A percentile compares a stretch with the other conserved stretches of the same genome.
Evolutionary conservation across 2,329 filamentous ascomycete genomes (phyloP).

Genomic region (Eutypella sp.): DNA sequence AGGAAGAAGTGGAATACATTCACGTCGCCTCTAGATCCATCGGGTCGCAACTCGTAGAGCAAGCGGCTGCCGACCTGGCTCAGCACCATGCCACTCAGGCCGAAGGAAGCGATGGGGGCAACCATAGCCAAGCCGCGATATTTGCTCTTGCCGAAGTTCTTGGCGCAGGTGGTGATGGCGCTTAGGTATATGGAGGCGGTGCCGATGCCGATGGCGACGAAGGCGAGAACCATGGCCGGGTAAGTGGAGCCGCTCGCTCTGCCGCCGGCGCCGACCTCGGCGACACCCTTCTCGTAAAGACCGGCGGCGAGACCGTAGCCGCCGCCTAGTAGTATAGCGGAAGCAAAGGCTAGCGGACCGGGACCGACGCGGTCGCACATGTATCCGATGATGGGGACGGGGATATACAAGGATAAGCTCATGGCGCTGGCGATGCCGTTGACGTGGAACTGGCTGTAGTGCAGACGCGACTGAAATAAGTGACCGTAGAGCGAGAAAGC

Average conservation of each 20-base stretch:
- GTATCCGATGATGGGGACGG: slow-evolving; percentile 86
- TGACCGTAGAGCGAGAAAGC: slow-evolving; percentile 93
- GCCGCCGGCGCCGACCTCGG: slow-evolving; percentile 26
- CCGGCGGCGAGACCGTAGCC: slow-evolving; percentile 83
- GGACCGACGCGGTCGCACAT: slow-evolving; percentile 86
- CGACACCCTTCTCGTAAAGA: slow-evolving; percentile 54
- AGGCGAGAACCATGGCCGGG: slow-evolving; percentile 77
- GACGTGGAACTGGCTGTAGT: slow-evolving; percentile 87
- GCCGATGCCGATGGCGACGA: slow-evolving; percentile 74
- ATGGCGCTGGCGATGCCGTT: slow-evolving; percentile 83
- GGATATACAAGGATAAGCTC: slow-evolving; percentile 83
- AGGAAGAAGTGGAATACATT: slow-evolving; percentile 83
- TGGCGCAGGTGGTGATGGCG: slow-evolving; percentile 91
- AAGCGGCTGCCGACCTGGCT: slow-evolving; percentile 80
- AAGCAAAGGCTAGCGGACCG: slow-evolving; percentile 66
- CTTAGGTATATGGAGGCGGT: slow-evolving; percentile 87
- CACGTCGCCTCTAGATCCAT: slow-evolving; percentile 59
- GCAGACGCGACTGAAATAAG: slow-evolving; percentile 78
- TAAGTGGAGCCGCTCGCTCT: slow-evolving; percentile 61
- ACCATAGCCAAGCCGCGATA: slow-evolving; percentile 86
- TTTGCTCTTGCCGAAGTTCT: slow-evolving; percentile 91
- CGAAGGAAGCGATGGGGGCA: slow-evolving; percentile 86
- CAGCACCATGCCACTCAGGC: slow-evolving; percentile 92
- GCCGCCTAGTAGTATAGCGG: slow-evolving; percentile 67
- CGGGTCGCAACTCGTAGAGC: slow-evolving; percentile 62